Evolutionary conservation across 2,329 filamentous ascomycete species (phyloP).

Genomic region (Neurospora crassa): DNA sequence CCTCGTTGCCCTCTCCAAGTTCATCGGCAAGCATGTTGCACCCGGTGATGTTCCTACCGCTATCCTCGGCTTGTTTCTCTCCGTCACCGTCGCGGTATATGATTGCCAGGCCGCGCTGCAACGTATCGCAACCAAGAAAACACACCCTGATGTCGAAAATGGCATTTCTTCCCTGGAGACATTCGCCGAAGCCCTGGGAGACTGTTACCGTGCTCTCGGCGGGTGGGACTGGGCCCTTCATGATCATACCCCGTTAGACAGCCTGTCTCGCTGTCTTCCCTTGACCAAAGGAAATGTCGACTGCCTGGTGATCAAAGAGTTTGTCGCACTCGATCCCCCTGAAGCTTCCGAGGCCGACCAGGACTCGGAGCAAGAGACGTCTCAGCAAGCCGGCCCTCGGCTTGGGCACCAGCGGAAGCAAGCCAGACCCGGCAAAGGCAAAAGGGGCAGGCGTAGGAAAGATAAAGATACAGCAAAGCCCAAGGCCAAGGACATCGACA

Average conservation of each 20-base stretch:
- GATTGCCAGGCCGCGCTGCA: slow-evolving; percentile 23
- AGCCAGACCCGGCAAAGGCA: slow-evolving; percentile 12
- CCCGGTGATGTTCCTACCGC: slow-evolving; percentile 20
- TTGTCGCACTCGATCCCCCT: slow-evolving; percentile 17
- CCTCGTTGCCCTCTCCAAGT: slow-evolving; percentile 29
- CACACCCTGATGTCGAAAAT: slow-evolving; percentile 26
- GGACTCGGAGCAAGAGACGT: neutral
- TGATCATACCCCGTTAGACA: neutral
- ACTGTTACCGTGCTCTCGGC: slow-evolving; percentile 27
- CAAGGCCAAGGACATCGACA: slow-evolving; percentile 15
- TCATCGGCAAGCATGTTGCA: slow-evolving; percentile 28
- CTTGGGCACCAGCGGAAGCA: slow-evolving; percentile 1
- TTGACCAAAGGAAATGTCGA: slow-evolving; percentile 12
- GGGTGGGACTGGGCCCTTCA: slow-evolving; percentile 19
- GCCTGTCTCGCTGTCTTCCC: neutral
- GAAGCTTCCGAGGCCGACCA: slow-evolving; percentile 12
- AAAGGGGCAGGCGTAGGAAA: slow-evolving; percentile 12
- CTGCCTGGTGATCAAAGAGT: slow-evolving; percentile 21
- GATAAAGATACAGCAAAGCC: neutral
- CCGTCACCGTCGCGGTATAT: slow-evolving; percentile 28
- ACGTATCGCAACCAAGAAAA: slow-evolving; percentile 21
- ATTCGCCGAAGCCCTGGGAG: slow-evolving; percentile 32
- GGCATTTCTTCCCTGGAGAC: slow-evolving; percentile 31
- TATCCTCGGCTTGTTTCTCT: slow-evolving; percentile 28
- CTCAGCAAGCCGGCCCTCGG: neutral